These are phyloP conservation scores for Gnetum montanum DNA, from an alignment of 75 land plant genomes.

Conservation along the genomic window DNA sequence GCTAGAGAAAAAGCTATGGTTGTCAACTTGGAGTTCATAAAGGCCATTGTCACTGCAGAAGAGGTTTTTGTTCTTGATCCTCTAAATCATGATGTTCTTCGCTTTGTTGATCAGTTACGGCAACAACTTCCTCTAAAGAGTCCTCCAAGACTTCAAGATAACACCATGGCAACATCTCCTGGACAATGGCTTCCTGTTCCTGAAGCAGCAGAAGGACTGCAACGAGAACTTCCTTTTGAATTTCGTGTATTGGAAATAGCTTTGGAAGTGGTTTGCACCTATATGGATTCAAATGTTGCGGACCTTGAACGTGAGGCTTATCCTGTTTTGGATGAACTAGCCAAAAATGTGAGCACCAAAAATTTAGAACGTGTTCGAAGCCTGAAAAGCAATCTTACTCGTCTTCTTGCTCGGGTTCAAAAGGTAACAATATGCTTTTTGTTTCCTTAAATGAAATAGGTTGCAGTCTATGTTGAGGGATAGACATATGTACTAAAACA, in stretches of 20 bases:
- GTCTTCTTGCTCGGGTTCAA: constrained; percentile 75
- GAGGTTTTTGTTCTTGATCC: constrained; percentile 90
- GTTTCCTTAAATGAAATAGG: no score
- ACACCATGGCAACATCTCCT: constrained; percentile 8
- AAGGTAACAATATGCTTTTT: constrained; percentile 73
- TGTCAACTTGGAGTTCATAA: constrained; percentile 89
- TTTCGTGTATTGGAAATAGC: constrained; percentile 92
- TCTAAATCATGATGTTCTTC: constrained; percentile 47
- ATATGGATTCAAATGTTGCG: constrained; percentile 56
- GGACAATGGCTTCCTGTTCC: constrained; percentile 22
- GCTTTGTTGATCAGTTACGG: constrained; percentile 79
- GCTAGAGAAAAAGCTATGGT: constrained; percentile 97
- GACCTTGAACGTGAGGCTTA: constrained; percentile 75
- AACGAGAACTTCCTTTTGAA: constrained; percentile 86
- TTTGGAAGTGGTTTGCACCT: constrained; percentile 83
- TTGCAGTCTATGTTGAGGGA: no score
- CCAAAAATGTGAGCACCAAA: constrained; percentile 84
- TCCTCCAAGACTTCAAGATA: constrained; percentile 9
- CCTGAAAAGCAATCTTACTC: constrained; percentile 84
- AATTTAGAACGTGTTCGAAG: constrained; percentile 85
- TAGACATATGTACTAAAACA: no score
- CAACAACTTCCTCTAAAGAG: constrained; percentile 43
- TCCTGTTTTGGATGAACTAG: constrained; percentile 87
- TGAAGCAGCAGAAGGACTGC: constrained; percentile 33
- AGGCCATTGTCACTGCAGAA: constrained; percentile 92